phyloP scores from a whole-genome alignment of 73 alveolate species.

The Urostyla sp. region DNA sequence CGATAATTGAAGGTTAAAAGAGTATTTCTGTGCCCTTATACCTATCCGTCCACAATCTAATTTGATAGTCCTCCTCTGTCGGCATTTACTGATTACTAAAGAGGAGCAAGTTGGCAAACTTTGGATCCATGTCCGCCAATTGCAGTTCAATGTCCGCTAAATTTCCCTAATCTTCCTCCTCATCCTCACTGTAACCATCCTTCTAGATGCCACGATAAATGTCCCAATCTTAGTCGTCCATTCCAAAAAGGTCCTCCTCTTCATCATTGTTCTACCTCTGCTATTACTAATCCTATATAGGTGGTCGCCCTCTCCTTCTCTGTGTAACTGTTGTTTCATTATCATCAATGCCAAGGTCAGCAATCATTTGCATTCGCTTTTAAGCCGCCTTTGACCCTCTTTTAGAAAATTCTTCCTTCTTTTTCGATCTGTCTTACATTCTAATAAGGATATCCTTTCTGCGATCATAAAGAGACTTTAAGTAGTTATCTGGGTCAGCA shows the following conservation, averaged over 20 bases:
- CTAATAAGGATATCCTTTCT: constrained; percentile 85
- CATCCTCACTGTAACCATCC: constrained; percentile 86
- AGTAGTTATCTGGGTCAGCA: constrained; percentile 84
- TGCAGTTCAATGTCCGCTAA: constrained; percentile 87
- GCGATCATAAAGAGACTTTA: constrained; percentile 76
- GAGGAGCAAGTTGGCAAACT: constrained; percentile 69
- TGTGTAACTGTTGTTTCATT: constrained; percentile 57
- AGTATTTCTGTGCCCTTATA: constrained; percentile 89
- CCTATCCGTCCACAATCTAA: constrained; percentile 87
- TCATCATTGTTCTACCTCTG: neutral
- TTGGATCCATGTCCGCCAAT: constrained; percentile 85
- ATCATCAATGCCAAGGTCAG: constrained; percentile 86
- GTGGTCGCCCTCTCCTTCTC: constrained; percentile 50
- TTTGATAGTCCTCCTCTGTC: constrained; percentile 85
- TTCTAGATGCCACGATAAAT: constrained; percentile 88
- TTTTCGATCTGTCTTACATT: constrained; percentile 81
- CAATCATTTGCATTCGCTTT: constrained; percentile 88
- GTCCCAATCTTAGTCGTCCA: constrained; percentile 96
- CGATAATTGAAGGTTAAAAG: constrained; percentile 90
- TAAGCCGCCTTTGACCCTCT: constrained; percentile 85
- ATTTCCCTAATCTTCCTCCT: constrained; percentile 89
- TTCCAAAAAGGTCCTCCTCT: constrained; percentile 89
- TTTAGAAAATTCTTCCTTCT: constrained; percentile 87
- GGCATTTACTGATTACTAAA: constrained; percentile 74
- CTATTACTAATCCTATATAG: neutral